A percentile compares a stretch with the other conserved stretches of the same genome.
Conservation (phyloP, 1,139 yeast species). For the Diutina catenulata region DNA sequence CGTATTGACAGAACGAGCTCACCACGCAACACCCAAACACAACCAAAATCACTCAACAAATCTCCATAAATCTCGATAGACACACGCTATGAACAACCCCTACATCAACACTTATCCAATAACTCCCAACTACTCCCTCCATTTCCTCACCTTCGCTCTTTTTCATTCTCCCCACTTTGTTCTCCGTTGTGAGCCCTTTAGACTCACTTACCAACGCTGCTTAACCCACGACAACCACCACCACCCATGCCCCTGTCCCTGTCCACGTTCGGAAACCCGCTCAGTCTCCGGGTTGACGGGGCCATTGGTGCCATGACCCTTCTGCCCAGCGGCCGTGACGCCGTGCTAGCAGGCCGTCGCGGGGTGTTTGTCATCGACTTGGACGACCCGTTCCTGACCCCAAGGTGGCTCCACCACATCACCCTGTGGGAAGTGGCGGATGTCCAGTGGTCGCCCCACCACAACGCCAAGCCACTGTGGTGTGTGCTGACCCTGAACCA, state of each 20-base stretch:
- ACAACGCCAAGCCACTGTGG: conserved; percentile 74
- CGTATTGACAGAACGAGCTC: too few relatives aligned
- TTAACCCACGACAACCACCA: too few relatives aligned
- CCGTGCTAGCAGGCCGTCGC: conserved; percentile 79
- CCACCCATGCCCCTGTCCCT: conserved; percentile 13
- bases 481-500: conserved; percentile 91
- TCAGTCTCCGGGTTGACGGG: conserved; percentile 80
- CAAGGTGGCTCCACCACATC: conserved; percentile 82
- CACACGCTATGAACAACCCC: too few relatives aligned
- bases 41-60: too few relatives aligned
- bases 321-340: conserved; percentile 88
- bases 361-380: conserved; percentile 86
- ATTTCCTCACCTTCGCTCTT: too few relatives aligned
- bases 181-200: too few relatives aligned
- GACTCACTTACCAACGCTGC: too few relatives aligned
- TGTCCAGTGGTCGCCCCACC: conserved; percentile 94
- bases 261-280: conserved; percentile 62
- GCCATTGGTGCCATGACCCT: conserved; percentile 91
- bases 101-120: too few relatives aligned
- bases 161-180: too few relatives aligned
- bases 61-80: too few relatives aligned
- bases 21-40: too few relatives aligned
- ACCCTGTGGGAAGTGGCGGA: conserved; percentile 99
- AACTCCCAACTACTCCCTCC: too few relatives aligned
- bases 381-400: conserved; percentile 92